Evolutionary conservation across 2,329 filamentous ascomycete species (phyloP), one percentile per base, ranked within the genome.

Genomic region (Fusarium sulawesiense): DNA sequence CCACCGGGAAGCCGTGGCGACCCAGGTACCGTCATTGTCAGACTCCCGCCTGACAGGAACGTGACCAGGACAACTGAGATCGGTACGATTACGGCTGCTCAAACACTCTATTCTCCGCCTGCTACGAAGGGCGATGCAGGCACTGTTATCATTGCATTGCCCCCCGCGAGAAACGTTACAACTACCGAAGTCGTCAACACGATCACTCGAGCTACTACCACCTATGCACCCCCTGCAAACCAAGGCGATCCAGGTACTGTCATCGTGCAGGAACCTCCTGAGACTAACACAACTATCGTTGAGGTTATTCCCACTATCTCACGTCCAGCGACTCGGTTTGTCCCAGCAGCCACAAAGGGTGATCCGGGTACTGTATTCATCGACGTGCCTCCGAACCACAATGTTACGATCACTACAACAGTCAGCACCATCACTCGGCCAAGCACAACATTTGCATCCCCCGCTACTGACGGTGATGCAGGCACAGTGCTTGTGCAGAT

Each of bases 201-300:
- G 12, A 37, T 68, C 6, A 67, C 57, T 5, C 42, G 40, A 6
- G 27, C 6, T 3, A 27, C 8, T 16, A 68, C 65, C 3, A 56
- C 46, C 4, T 68, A 68, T 49, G n/a, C 41, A 21, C 30, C 66
- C 5, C 66, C 66, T 7, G 54, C 34, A 4, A 60, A 53, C 6
- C 47, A n/a, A n/a, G 63, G 63, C 12, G 58, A 68, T 16, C 64
- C 64, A 6, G 65, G 65, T 7, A 68, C 65, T 34, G 48, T 68
- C 9, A 48, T 70, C 32, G 13, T 70, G 2, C 61, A 70, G 30
- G 55, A 61, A 21, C 58, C 63, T 14, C 48, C 64, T 10, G 58
- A 63, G 6, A 42, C 40, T 5, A 68, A 68, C 51, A 63, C 55
- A 6, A 68, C 65, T 7, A 64, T 68, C 18, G 55, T 67, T 11